Evolutionary conservation across 2,329 filamentous ascomycete genomes (phyloP).

Genomic region (Elsinoe fawcettii): DNA sequence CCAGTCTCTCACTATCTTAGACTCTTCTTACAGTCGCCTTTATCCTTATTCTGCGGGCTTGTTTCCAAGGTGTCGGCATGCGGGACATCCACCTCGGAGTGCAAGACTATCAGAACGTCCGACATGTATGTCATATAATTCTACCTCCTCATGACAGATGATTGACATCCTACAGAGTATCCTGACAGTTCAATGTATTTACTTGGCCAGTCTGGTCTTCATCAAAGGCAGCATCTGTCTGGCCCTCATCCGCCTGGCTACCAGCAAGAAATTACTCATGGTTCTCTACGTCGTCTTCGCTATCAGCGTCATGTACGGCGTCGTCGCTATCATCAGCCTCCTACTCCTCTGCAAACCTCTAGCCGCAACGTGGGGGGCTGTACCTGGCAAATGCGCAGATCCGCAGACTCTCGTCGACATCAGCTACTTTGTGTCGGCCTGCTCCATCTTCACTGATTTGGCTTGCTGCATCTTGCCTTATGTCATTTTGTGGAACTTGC

Average conservation of each 20-base stretch:
- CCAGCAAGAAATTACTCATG: slow-evolving; percentile 1
- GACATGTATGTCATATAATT: background rate
- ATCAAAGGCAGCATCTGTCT: slow-evolving; percentile 42
- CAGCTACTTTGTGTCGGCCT: slow-evolving; percentile 15
- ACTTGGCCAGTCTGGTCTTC: slow-evolving; percentile 39
- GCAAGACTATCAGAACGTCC: background rate
- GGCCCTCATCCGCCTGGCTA: slow-evolving; percentile 13
- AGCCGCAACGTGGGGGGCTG: slow-evolving; percentile 4
- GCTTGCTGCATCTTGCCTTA: slow-evolving; percentile 14
- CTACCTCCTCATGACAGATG: background rate
- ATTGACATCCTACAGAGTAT: background rate
- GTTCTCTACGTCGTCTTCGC: slow-evolving; percentile 11
- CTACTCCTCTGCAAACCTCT: slow-evolving; percentile 5
- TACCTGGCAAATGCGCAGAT: background rate
- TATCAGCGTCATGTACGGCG: slow-evolving; percentile 5
- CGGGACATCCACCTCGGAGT: background rate
- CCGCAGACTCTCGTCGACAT: slow-evolving; percentile 16
- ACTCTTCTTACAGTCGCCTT: background rate
- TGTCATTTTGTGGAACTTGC: slow-evolving; percentile 15
- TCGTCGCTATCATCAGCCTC: slow-evolving; percentile 4
- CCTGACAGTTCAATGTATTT: slow-evolving; percentile 40
- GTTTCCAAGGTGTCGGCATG: slow-evolving; percentile 14
- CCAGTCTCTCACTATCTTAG: background rate
- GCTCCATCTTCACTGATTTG: slow-evolving; percentile 13
- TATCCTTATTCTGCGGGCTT: slow-evolving; percentile 7